phyloP scores from a whole-genome alignment of 2,329 filamentous ascomycete species.

The Periconia macrospinosa region DNA sequence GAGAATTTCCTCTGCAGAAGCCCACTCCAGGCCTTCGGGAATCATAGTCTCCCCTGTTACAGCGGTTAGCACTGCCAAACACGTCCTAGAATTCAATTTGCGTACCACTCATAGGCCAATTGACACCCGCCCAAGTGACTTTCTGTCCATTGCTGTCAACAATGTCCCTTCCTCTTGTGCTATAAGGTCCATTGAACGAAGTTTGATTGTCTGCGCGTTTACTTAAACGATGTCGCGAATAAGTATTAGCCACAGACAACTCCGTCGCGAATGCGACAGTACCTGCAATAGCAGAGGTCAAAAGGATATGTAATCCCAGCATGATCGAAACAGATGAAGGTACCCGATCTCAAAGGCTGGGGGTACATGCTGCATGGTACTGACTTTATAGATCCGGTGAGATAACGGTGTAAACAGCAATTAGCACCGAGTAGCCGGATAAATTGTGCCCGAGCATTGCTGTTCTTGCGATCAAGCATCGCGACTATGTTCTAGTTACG shows the following conservation, averaged over 20 bases:
- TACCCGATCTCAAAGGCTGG: background rate
- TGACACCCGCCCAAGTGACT: slow-evolving; percentile 63
- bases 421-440: slow-evolving; percentile 20
- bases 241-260: slow-evolving; percentile 16
- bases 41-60: slow-evolving; percentile 61
- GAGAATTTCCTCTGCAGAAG: slow-evolving; percentile 55
- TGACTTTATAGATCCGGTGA: slow-evolving; percentile 10
- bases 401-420: slow-evolving; percentile 7
- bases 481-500: slow-evolving; percentile 5
- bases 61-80: slow-evolving; percentile 9
- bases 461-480: slow-evolving; percentile 3
- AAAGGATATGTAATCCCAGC: slow-evolving; percentile 20
- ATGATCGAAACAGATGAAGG: slow-evolving; percentile 7
- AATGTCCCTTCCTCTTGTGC: slow-evolving; percentile 43
- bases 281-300: slow-evolving; percentile 19
- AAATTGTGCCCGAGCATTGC: slow-evolving; percentile 23
- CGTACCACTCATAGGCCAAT: slow-evolving; percentile 55
- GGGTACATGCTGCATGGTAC: background rate
- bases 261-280: slow-evolving; percentile 19
- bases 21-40: slow-evolving; percentile 62
- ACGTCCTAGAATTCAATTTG: background rate
- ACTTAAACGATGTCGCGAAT: slow-evolving; percentile 19
- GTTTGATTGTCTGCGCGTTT: slow-evolving; percentile 25
- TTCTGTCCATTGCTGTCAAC: slow-evolving; percentile 43
- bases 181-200: slow-evolving; percentile 38